Base-by-base conservation (phyloP, 2,329 filamentous ascomycete genomes). In the Fusarium neocosmosporiellum region DNA sequence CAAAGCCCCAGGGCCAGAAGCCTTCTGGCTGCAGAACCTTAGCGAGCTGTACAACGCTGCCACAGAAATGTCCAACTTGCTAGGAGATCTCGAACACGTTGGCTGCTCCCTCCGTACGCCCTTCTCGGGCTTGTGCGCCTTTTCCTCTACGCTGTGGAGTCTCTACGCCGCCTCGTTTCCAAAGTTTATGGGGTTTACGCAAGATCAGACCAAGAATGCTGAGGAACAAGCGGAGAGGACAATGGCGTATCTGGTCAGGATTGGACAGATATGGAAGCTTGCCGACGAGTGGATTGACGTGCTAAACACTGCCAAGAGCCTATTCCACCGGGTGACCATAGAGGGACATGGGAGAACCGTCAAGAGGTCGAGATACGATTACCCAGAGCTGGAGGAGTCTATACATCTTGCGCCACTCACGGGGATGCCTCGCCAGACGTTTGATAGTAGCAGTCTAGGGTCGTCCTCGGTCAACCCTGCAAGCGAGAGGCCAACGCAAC, bases 281-380 rank as follows among this genome's bases (percentile, higher is more conserved):
- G 76, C 76, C 1, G 65, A 76, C 2, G 76, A 77, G n/a, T 78
- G 76, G 76, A 70, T 78, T 14, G 68, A 74, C 11, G 74, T 78
- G 22, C 46, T 75, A 0, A 59, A 78, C 6, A 78, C 76, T 0
- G 75, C 73, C 0, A 73, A 72, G 57, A 65, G 67, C 13, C 31
- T 78, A 0, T 78, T 77, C 29, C 61, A 50, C 0, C 63, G 73
- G 1, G 59, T 66, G 1, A 68, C 63, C 1, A 58, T 70, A 6
- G 62, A 65, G 22, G 59, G n/a, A 0, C 58, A 37, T 1, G 71
- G 24, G 3, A 65, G 16, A 22, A 37, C 54, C 1, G 63, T 74
- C 5, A 75, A 69, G 41, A 65, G 60, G 1, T 78, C 76, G 5
- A 65, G 76, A 8, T 77, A 78, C 8, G 75, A 78, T n/a, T 76